Evolutionary conservation across 495 filamentous ascomycete genomes (phyloP).

Genomic region (Parathielavia appendiculata): DNA sequence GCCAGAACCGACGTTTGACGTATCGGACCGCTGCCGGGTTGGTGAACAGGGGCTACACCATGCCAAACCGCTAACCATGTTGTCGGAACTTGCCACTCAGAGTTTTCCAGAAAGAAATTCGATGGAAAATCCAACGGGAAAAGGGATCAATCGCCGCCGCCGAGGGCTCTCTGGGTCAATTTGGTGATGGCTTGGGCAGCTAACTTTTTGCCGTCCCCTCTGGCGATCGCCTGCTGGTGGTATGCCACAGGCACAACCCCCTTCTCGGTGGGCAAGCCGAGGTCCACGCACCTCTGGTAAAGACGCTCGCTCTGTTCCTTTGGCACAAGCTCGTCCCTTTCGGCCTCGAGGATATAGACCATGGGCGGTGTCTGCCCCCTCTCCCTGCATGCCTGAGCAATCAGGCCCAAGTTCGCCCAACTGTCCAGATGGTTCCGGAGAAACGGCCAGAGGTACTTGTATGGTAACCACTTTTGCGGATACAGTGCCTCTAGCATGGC

Average conservation of each 20-base stretch:
- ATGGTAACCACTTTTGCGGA: conserved; percentile 78
- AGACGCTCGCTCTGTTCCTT: conserved; percentile 50
- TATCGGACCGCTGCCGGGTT: conserved; percentile 13
- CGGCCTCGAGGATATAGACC: conserved; percentile 58
- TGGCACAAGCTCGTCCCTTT: conserved; percentile 65
- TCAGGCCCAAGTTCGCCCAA: conserved; percentile 38
- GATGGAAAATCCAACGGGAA: not conserved
- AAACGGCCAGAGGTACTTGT: conserved; percentile 50
- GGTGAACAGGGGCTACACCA: conserved; percentile 15
- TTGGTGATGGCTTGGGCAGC: conserved; percentile 34
- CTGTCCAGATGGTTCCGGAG: conserved; percentile 45
- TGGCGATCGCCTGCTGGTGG: conserved; percentile 44
- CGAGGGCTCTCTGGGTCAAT: conserved; percentile 20
- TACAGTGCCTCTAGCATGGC: conserved; percentile 70
- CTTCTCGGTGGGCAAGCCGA: conserved; percentile 37
- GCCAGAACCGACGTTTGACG: conserved; percentile 2
- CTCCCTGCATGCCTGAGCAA: conserved; percentile 27
- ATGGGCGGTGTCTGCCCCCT: conserved; percentile 24
- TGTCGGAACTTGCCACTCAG: conserved; percentile 1
- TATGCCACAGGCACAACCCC: conserved; percentile 37
- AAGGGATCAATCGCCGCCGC: conserved; percentile 11
- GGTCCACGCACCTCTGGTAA: conserved; percentile 36
- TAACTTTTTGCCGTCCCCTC: conserved; percentile 38
- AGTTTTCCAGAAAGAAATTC: conserved; percentile 4
- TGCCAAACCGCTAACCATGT: conserved; percentile 4